These are phyloP conservation scores for Calonectria pteridis DNA, from an alignment of 2,329 filamentous ascomycete species.

Conservation along the genomic window DNA sequence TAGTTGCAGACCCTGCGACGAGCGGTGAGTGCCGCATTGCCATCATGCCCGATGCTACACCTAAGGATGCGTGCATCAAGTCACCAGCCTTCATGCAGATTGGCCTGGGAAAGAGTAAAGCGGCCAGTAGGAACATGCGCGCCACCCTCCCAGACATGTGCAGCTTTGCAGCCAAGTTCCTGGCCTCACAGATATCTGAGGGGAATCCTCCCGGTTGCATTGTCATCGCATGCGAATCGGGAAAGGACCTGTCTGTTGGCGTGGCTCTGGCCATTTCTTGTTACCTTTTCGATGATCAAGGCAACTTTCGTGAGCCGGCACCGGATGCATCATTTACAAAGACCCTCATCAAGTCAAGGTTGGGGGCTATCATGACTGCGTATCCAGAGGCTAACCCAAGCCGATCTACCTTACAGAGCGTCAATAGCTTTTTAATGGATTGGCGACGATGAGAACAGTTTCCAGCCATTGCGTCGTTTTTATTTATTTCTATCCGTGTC, in stretches of 20 bases:
- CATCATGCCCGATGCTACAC: slow-evolving; percentile 58
- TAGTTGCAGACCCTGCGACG: slow-evolving; percentile 26
- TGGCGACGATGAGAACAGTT: slow-evolving; percentile 47
- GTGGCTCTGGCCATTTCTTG: slow-evolving; percentile 82
- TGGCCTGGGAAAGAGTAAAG: slow-evolving; percentile 77
- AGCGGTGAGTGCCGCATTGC: slow-evolving; percentile 54
- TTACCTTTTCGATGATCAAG: slow-evolving; percentile 75
- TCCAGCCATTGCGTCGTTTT: slow-evolving; percentile 25
- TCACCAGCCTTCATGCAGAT: slow-evolving; percentile 63
- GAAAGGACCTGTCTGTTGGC: slow-evolving; percentile 85
- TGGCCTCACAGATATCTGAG: slow-evolving; percentile 40
- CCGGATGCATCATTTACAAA: slow-evolving; percentile 71
- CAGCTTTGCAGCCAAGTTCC: slow-evolving; percentile 62
- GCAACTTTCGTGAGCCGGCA: slow-evolving; percentile 53
- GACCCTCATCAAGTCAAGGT: slow-evolving; percentile 77
- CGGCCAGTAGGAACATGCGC: slow-evolving; percentile 87
- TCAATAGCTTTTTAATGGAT: slow-evolving; percentile 90
- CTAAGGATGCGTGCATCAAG: slow-evolving; percentile 56
- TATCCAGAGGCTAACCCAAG: slow-evolving; percentile 87
- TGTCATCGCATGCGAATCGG: slow-evolving; percentile 79
- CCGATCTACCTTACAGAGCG: slow-evolving; percentile 86
- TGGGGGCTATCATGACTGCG: slow-evolving; percentile 86
- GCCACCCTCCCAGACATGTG: slow-evolving; percentile 74
- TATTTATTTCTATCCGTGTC: slow-evolving; percentile 32
- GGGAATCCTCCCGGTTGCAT: slow-evolving; percentile 44